Evolutionary conservation across 2,329 filamentous ascomycete species (phyloP).

Genomic region (Rhexocercosporidium sp.): DNA sequence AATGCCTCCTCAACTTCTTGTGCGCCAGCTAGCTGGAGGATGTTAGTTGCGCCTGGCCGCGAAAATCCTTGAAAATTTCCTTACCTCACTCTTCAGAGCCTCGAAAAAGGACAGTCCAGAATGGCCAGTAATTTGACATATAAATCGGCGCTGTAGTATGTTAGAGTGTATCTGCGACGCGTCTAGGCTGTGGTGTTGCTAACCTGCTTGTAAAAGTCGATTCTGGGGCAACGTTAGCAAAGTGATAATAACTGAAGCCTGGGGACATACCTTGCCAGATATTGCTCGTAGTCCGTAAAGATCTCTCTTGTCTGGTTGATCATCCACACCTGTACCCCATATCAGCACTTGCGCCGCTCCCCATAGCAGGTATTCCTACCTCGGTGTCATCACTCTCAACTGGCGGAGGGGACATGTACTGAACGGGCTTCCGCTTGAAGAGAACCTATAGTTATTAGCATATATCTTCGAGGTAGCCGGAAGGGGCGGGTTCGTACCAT

Average conservation of each 20-base stretch:
- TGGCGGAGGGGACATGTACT: slow-evolving; percentile 73
- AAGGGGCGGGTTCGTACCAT: slow-evolving; percentile 35
- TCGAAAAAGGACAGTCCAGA: slow-evolving; percentile 92
- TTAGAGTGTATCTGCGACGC: slow-evolving; percentile 34
- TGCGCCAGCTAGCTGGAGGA: slow-evolving; percentile 71
- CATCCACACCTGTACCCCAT: slow-evolving; percentile 77
- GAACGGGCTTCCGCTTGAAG: slow-evolving; percentile 94
- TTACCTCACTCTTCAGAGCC: slow-evolving; percentile 87
- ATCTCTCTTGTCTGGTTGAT: slow-evolving; percentile 90
- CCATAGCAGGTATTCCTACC: slow-evolving; percentile 57
- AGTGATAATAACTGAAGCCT: slow-evolving; percentile 14
- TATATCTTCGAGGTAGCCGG: background rate
- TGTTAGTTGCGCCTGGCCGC: slow-evolving; percentile 37
- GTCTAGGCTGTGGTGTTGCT: slow-evolving; percentile 36
- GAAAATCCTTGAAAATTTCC: slow-evolving; percentile 39
- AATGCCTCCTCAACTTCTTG: slow-evolving; percentile 91
- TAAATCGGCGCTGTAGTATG: slow-evolving; percentile 69
- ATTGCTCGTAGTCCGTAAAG: slow-evolving; percentile 87
- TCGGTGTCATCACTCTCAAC: slow-evolving; percentile 83
- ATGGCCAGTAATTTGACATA: slow-evolving; percentile 94
- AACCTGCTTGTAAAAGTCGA: slow-evolving; percentile 94
- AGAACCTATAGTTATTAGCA: slow-evolving; percentile 68
- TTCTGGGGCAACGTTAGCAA: slow-evolving; percentile 56
- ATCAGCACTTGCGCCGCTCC: slow-evolving; percentile 32
- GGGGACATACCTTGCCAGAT: slow-evolving; percentile 73